Evolutionary conservation across 352 stramenopile genomes (phyloP), one percentile per base, ranked within the genome.

Genomic region (Phytophthora kernoviae): DNA sequence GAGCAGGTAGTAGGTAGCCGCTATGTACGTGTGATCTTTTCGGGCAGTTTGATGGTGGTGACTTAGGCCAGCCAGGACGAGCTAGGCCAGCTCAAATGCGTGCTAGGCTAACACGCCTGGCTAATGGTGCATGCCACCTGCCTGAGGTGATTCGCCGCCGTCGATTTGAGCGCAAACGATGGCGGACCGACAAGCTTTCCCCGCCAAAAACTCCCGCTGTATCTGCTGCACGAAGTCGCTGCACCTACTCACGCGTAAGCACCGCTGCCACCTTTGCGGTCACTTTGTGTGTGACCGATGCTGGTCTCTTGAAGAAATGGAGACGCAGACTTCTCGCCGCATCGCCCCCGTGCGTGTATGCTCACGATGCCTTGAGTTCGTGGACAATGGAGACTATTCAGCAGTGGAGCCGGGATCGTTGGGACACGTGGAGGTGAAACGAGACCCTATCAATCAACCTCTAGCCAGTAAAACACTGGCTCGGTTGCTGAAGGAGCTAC

Each of bases 371-470:
- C 56, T 86, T 10, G 68, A 75, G 20, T 70, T 68, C n/a, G 75
- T 89, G 11, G 73, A 89, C 37, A 54, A 60, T 12, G 72, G 76
- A 45, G 72, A 87, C 51, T 88, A 83, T 43, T 53, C 64, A 9
- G 57, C 42, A 10, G 66, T 75, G 21, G 40, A 57, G 1, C 53
- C 42, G 1, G 50, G 5, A 21, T 76, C 43, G 2, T 27, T 67
- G 9, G 65, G 65, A 1, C 48, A 42, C 6, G 3, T 67, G 1
- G 39, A 68, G 40, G 61, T 74, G 18, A 53, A 50, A 41, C 39
- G 61, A 6, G 55, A 68, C 57, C n/a, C 42, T 27, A 14, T 61
- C 18, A 11, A 48, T 48, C 32, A 26, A 37, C 47, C 74, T 21
- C 58, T 54, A 14, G 21, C 55, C 3, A 63, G 48, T 17, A 55